phyloP scores from a whole-genome alignment of 139 green algal genomes.

The Gonium pectorale region DNA sequence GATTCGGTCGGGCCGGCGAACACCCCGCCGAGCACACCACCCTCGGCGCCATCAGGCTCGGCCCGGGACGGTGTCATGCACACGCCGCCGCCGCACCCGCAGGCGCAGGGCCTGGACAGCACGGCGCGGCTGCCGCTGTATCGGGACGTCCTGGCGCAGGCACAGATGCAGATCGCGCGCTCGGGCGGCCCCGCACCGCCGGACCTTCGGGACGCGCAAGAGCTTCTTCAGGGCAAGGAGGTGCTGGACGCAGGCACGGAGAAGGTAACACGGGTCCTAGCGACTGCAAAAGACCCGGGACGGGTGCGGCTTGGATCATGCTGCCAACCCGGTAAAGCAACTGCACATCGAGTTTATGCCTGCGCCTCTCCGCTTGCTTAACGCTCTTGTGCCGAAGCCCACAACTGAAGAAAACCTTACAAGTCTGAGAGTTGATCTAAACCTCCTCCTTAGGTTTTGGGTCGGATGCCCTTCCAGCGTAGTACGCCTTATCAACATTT shows the following conservation, averaged over 20 bases:
- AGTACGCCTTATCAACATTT: too few relatives aligned
- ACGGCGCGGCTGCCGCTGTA: not conserved
- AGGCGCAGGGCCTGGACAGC: conserved; percentile 2
- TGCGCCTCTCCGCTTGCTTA: too few relatives aligned
- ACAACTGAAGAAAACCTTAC: too few relatives aligned
- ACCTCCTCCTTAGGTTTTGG: too few relatives aligned
- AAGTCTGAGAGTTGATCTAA: too few relatives aligned
- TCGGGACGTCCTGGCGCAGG: not conserved
- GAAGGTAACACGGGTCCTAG: not conserved
- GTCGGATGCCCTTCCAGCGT: too few relatives aligned
- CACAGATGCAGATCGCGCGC: conserved; percentile 10
- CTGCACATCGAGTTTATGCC: too few relatives aligned
- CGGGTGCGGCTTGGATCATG: too few relatives aligned
- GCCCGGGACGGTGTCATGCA: not conserved
- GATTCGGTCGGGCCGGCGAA: too few relatives aligned
- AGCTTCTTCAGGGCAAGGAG: conserved; percentile 31
- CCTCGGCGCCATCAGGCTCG: not conserved
- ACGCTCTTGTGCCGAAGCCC: too few relatives aligned
- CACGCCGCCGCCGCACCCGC: conserved; percentile 18
- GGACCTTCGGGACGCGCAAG: conserved; percentile 29
- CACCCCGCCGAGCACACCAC: not conserved
- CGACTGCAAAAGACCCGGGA: too few relatives aligned
- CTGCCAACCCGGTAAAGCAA: too few relatives aligned
- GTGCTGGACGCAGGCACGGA: conserved; percentile 22
- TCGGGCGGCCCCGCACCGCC: not conserved